Conservation (phyloP, 2,329 filamentous ascomycete genomes). For the Tolypocladium guangdongense region DNA sequence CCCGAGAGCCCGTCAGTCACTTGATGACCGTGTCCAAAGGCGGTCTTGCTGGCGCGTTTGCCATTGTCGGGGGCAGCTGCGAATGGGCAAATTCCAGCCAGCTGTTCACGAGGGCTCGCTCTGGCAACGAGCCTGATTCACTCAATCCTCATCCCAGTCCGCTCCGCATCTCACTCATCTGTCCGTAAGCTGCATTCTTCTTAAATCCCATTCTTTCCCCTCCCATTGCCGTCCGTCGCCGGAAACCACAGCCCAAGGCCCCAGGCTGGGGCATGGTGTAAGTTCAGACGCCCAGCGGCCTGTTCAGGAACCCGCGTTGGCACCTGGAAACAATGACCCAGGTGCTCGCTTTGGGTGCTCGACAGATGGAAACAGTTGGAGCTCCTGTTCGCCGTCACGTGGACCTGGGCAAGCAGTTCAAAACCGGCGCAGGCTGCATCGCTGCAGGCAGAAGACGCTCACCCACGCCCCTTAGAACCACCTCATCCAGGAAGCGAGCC, state of each 20-base stretch:
- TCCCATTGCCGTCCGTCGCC: background rate
- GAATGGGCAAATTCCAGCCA: background rate
- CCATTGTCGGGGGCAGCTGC: constrained; percentile 3
- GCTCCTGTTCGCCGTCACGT: constrained; percentile 10
- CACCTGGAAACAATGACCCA: constrained; percentile 11
- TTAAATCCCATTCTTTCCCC: background rate
- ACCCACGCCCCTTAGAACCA: constrained; percentile 3
- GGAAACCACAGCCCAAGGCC: background rate
- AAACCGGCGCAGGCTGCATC: constrained; percentile 3
- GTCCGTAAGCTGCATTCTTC: too few relatives aligned
- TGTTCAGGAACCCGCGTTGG: background rate
- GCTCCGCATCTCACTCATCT: background rate
- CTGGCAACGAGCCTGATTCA: background rate
- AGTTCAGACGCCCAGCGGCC: background rate
- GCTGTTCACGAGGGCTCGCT: background rate
- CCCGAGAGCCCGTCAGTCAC: background rate
- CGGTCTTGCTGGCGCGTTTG: constrained; percentile 4
- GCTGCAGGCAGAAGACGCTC: constrained; percentile 4
- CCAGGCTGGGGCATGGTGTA: background rate
- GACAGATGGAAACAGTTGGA: constrained; percentile 11
- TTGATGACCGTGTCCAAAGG: constrained; percentile 8
- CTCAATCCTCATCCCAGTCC: background rate
- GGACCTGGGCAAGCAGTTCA: constrained; percentile 10
- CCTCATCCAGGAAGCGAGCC: constrained; percentile 28
- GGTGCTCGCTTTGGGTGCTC: constrained; percentile 12